Base-by-base conservation (phyloP, 2,329 filamentous ascomycete species). In the Colletotrichum sp. region DNA sequence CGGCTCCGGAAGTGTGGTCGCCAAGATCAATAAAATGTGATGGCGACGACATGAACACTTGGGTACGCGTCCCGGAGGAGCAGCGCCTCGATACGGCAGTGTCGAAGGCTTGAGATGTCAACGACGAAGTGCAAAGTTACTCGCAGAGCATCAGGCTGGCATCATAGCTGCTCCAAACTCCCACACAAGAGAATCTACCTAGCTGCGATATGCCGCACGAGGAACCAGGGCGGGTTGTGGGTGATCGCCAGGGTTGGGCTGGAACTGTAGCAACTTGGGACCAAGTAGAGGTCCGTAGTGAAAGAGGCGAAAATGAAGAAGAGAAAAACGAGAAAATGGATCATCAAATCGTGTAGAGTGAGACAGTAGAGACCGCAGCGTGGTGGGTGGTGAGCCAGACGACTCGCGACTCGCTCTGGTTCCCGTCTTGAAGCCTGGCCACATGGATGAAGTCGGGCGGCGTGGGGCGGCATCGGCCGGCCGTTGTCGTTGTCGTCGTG, bases 401-500 rank as follows among this genome's bases (percentile, higher is more conserved):
- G 52, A 60, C 32, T 36, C 65, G 32, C 32, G 4, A 30, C 49
- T 63, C 36, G 68, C 55, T 21, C 21, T 69, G 39, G 7, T 28
- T 24, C 15, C 55, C 55, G 52, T 30, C 52, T 4, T 49, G 30
- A 21, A 70, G 69, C 69, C 39, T 65, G 21, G 73, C 24, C 32
- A 44, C 64, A 64, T 39, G 39, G 30, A 36, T 60, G 73, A 73
- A 64, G 34, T 65, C 15, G 57, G 73, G 64, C 62, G 32, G 21
- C 66, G 49, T 44, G 26, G 49, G 67, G 67, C 34, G 62, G 72
- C 73, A 64, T 76, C 70, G 57, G 64, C 70, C 64, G 73, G 44
- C 57, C 57, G 70, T 76, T 57, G 44, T 52, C 44, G 44, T 49
- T 49, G 39, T 72, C 36, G 24, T 63, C 13, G 73, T 73, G 57